Evolutionary conservation across 2,329 filamentous ascomycete genomes (phyloP), one percentile per base, ranked within the genome.

Genomic region (Neopestalotiopsis sp.): DNA sequence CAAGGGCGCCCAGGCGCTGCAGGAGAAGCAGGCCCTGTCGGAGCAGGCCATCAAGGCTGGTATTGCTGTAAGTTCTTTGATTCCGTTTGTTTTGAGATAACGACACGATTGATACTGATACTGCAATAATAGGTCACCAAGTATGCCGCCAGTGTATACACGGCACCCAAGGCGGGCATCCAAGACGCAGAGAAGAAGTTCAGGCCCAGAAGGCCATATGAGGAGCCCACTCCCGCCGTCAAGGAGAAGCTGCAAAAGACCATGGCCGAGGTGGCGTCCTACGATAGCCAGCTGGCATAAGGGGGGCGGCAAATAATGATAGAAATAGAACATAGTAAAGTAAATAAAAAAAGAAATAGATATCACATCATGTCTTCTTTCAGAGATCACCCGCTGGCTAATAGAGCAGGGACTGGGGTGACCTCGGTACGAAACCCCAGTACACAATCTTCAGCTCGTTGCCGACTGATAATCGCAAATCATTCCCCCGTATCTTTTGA

Each of bases 21-120:
- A 93, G 73, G 81, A 84, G 68, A 86, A 85, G 75, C 88, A 90
- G 0, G 89, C 90, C 7, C 78, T 92, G 65, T 90, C 90, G 0
- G 91, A 93, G 78, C 86, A 86, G 68, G 86, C 88, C 0, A 88
- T 87, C 74, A 92, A 93, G 79, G 84, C 85, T 12, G 91, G 91
- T 5, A 91, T 93, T 73, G 90, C 89, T 9, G 84, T 84, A 2
- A 59, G 57, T 59, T 59, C n/a, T n/a, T n/a, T n/a, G n/a, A n/a
- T 52, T 20, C 45, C n/a, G 13, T 3, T n/a, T n/a, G n/a, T n/a
- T n/a, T n/a, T n/a, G n/a, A n/a, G n/a, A n/a, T n/a, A n/a, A n/a
- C n/a, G n/a, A 38, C 34, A 52, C 7, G 45, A 5, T 17, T 52
- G n/a, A 6, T n/a, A 52, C 13, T 52, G 20, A 52, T n/a, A n/a